A percentile compares a stretch with the other conserved stretches of the same genome.
Conservation (phyloP, 495 filamentous ascomycete species). For the Rhizodiscina lignyota region DNA sequence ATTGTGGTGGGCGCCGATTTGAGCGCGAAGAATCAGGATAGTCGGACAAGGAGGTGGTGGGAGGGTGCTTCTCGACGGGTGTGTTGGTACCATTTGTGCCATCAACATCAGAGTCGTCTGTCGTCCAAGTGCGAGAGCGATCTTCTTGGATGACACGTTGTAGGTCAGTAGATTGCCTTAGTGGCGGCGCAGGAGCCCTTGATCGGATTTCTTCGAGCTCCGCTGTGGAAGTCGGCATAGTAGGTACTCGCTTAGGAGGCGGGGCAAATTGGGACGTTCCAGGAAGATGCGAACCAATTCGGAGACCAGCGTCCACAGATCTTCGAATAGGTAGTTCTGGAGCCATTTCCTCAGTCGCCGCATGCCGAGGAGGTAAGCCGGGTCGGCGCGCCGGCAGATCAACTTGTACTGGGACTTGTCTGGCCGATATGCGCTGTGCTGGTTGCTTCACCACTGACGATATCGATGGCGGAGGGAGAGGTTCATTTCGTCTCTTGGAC, state of each 20-base stretch:
- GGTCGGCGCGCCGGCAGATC: conserved; percentile 37
- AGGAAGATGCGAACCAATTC: too few species aligned
- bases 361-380: conserved; percentile 42
- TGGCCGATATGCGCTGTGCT: not conserved
- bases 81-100: too few species aligned
- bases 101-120: too few species aligned
- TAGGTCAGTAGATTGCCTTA: not conserved
- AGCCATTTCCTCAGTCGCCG: too few species aligned
- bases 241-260: conserved; percentile 26
- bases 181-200: not conserved
- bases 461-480: not conserved
- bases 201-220: not conserved
- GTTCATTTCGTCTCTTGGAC: not conserved
- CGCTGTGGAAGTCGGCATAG: not conserved
- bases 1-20: conserved; percentile 66
- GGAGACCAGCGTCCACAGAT: not conserved
- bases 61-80: conserved; percentile 6
- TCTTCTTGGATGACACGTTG: not conserved
- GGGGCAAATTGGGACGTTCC: conserved; percentile 15
- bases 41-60: conserved; percentile 23
- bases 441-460: conserved; percentile 4
- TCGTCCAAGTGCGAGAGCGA: too few species aligned
- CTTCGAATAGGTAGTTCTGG: not conserved
- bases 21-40: conserved; percentile 76
- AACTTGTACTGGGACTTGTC: too few species aligned